Base-by-base conservation (phyloP, 305 asterid genomes). In the Plantago coronopus region DNA sequence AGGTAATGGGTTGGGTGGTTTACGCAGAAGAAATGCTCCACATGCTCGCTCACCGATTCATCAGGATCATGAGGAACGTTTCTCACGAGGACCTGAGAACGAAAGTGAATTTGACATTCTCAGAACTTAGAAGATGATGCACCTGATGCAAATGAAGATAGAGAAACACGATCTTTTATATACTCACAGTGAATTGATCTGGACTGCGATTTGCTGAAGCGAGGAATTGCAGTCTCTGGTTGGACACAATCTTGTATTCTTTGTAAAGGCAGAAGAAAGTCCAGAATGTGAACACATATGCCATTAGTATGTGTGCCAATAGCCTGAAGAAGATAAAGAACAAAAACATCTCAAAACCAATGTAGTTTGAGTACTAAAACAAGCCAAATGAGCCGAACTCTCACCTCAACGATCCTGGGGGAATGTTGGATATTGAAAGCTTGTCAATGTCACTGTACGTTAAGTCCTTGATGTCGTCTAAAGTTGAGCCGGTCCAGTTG, bases 11-110 rank as follows among this genome's bases (percentile, higher is more conserved):
- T 86, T 1, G 95, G 82, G 76, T 91, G 98, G 66, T 88, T 86
- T 51, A 91, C 96, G 43, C 89, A 82, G 68, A 91, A 91, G 83
- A 91, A 91, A 81, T 89, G 98, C 63, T 86, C 95, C 73, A 89
- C 95, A 15, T 87, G 95, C 78, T 85, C 84, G 57, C 94, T 75
- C 66, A 91, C 94, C 25, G 98, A 83, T 70, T 86, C 97, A 74
- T 91, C 97, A 22, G 82, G 82, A 64, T 91, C 97, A 15, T 90
- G 89, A 75, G 97, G 98, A 62, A 91, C 81, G 75, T 85, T 91
- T 74, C 95, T 85, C 71, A 90, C 96, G 61, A 90, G 96, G 62
- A 90, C 97, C 97, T 90, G 76, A 59, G 74, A 46, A 53, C 70
- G 4, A 62, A 64, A 22, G 61, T 55, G 18, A 54, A 57, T 57